phyloP scores from a whole-genome alignment of 139 green algal genomes.

The Ettlia oleoabundans region DNA sequence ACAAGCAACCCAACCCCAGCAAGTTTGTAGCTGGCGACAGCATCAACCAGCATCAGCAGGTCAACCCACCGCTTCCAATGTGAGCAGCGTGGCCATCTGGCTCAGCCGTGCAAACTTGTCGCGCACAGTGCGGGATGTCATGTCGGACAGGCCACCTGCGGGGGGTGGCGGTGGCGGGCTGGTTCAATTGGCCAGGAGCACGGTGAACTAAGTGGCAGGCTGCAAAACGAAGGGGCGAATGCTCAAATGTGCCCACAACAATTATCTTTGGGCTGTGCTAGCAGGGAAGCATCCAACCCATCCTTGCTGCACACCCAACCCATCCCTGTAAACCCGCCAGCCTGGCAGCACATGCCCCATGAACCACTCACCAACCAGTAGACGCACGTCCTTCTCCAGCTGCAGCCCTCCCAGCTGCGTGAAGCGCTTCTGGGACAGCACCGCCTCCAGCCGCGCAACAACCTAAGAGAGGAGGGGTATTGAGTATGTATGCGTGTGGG shows the following conservation, averaged over 20 bases:
- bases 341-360: background rate
- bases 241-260: no score
- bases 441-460: conserved; percentile 80
- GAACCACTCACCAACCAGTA: conserved; percentile 62
- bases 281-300: no score
- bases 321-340: no score
- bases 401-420: conserved; percentile 95
- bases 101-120: conserved; percentile 92
- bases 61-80: conserved; percentile 73
- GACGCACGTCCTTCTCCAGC: conserved; percentile 87
- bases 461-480: conserved; percentile 22
- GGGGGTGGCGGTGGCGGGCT: no score
- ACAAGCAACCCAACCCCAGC: background rate
- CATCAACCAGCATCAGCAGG: no score
- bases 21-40: no score
- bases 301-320: no score
- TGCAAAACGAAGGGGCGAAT: no score
- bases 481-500: no score
- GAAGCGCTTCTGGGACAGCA: conserved; percentile 86
- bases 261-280: no score
- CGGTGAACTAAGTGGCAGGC: no score
- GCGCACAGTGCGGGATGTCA: conserved; percentile 82
- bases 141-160: conserved; percentile 62
- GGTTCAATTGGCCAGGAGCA: no score
- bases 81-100: conserved; percentile 90